Percentiles rank a stretch among this genome's conserved stretches.
Evolutionary conservation across 495 filamentous ascomycete species (phyloP).

Genomic region (Cenococcum geophilum): DNA sequence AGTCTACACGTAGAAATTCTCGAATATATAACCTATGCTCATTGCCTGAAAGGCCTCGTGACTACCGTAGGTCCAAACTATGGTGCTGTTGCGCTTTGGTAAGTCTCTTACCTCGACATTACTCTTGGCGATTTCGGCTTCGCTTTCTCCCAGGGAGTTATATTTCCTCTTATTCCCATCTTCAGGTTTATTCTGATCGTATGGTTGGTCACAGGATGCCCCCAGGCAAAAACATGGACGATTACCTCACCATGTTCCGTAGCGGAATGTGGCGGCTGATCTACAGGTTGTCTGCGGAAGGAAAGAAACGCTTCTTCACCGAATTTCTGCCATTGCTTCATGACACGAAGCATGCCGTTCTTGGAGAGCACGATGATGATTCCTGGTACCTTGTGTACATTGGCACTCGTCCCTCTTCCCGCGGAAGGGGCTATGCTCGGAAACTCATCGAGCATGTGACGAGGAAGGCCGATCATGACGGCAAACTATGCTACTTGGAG

Average conservation of each 20-base stretch:
- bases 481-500: slow-evolving; percentile 65
- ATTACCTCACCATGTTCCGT: slow-evolving; percentile 60
- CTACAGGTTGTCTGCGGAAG: slow-evolving; percentile 65
- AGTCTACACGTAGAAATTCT: slow-evolving; percentile 66
- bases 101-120: slow-evolving; percentile 35
- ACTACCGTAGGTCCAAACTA: slow-evolving; percentile 66
- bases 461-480: slow-evolving; percentile 57
- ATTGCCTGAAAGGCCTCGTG: slow-evolving; percentile 63
- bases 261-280: slow-evolving; percentile 66
- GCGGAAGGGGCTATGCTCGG: slow-evolving; percentile 62
- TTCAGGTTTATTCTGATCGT: too few species aligned
- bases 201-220: slow-evolving; percentile 55
- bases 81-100: slow-evolving; percentile 74
- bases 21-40: slow-evolving; percentile 65
- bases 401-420: slow-evolving; percentile 59
- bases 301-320: slow-evolving; percentile 62
- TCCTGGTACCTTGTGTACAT: slow-evolving; percentile 74
- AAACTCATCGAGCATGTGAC: slow-evolving; percentile 63
- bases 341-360: slow-evolving; percentile 58
- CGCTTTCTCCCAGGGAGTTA: not conserved
- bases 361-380: slow-evolving; percentile 56
- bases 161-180: too few species aligned
- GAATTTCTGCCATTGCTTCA: slow-evolving; percentile 74
- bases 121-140: not conserved
- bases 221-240: slow-evolving; percentile 66